Evolutionary conservation across 169 alveolate genomes (phyloP), one percentile per base, ranked within the genome.

Genomic region (Cryptosporidium viatorum): DNA sequence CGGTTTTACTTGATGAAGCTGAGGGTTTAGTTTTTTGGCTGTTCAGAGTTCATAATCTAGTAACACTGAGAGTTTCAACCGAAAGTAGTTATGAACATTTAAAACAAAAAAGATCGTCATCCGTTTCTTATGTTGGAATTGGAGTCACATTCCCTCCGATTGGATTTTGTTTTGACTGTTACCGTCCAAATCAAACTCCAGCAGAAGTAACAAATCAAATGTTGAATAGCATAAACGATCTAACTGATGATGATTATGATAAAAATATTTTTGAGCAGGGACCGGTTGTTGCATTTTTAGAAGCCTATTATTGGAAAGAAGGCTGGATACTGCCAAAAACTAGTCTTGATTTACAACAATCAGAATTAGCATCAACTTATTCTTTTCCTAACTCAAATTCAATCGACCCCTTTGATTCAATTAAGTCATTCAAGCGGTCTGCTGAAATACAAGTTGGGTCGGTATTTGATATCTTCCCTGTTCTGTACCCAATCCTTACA

Each of bases 21-120:
- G 75, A 59, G 23, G 89, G 89, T 5, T 69, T 80, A 10, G 89
- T 80, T 10, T 80, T 80, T 45, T 80, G 89, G 89, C 35, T 80
- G 0, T 80, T 60, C 37, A 80, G 75, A 65, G 50, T 80, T 62
- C 89, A 80, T 39, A 80, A 80, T 65, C 69, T 65, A 12, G 75
- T 80, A 60, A 80, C 89, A 6, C 65, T 65, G 3, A 59, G 89
- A 41, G 74, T 67, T 16, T 80, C 89, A 41, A 80, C 75, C 5
- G 89, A 80, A 31, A 80, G 75, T 23, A 80, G 80, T 23, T 80
- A 80, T 59, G 68, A 65, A 21, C 23, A 37, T 80, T 23, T 80
- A 23, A 65, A 62, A 43, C 89, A 80, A 62, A 60, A 31, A 62
- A 59, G 75, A 29, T 39, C 75, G 33, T 59, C 73, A 16, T 59